Evolutionary conservation across 371 early-diverging fungal genomes (phyloP).

Genomic region (Lichtheimia ornata): DNA sequence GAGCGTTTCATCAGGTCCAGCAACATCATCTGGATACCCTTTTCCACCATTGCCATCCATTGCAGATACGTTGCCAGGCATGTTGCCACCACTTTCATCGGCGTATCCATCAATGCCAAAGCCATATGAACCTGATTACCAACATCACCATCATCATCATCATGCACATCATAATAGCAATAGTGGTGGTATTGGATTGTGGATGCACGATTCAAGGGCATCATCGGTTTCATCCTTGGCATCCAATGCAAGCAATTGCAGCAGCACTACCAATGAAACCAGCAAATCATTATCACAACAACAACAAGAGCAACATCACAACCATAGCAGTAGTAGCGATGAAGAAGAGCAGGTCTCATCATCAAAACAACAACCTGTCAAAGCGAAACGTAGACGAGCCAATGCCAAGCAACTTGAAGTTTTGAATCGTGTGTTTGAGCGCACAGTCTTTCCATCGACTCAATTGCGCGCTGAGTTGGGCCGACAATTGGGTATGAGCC

Average conservation of each 20-base stretch:
- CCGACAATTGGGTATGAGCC: slow-evolving; percentile 84
- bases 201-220: slow-evolving; percentile 4
- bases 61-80: slow-evolving; percentile 10
- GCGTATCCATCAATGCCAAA: background rate
- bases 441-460: slow-evolving; percentile 66
- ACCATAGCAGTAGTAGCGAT: background rate
- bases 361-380: slow-evolving; percentile 17
- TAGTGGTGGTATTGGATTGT: background rate
- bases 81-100: slow-evolving; percentile 4
- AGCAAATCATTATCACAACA: slow-evolving; percentile 6
- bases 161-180: background rate
- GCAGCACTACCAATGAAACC: background rate
- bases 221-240: slow-evolving; percentile 9
- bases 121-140: background rate
- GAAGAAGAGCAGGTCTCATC: slow-evolving; percentile 14
- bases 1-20: slow-evolving; percentile 24
- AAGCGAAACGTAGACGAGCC: slow-evolving; percentile 55
- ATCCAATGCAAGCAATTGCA: slow-evolving; percentile 2
- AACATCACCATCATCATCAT: background rate
- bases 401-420: slow-evolving; percentile 58
- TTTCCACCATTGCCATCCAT: slow-evolving; percentile 18
- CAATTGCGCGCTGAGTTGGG: slow-evolving; percentile 86
- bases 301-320: background rate
- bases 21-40: slow-evolving; percentile 36
- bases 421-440: slow-evolving; percentile 57